A percentile compares a stretch with the other conserved stretches of the same genome.
Evolutionary conservation across 2,329 filamentous ascomycete genomes (phyloP).

Genomic region (Calonectria fujianensis): DNA sequence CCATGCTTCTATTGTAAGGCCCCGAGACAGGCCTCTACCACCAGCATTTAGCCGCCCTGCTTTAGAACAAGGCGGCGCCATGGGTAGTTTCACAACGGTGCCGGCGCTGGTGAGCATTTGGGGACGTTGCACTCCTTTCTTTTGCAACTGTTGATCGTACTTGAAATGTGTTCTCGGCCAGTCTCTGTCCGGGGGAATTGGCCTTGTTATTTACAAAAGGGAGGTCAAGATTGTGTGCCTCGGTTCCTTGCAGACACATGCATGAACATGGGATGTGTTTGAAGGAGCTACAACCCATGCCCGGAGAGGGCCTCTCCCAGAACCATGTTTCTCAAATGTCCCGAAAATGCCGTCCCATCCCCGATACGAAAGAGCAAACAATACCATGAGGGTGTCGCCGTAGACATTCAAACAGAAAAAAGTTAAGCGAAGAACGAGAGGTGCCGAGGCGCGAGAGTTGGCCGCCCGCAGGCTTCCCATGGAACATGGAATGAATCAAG

Average conservation of each 20-base stretch:
- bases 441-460: slow-evolving; percentile 22
- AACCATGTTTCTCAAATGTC: not conserved
- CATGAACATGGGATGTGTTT: slow-evolving; percentile 8
- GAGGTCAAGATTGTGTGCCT: slow-evolving; percentile 43
- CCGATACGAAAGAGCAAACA: not conserved
- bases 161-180: slow-evolving; percentile 34
- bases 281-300: not conserved
- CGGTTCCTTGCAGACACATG: not conserved
- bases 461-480: slow-evolving; percentile 27
- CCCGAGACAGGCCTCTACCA: slow-evolving; percentile 37
- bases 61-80: slow-evolving; percentile 41
- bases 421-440: slow-evolving; percentile 5
- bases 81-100: slow-evolving; percentile 44
- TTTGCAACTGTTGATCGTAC: slow-evolving; percentile 42
- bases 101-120: slow-evolving; percentile 39
- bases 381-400: slow-evolving; percentile 1
- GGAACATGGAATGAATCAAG: slow-evolving; percentile 34
- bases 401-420: slow-evolving; percentile 2
- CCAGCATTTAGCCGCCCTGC: slow-evolving; percentile 42
- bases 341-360: not conserved
- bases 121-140: slow-evolving; percentile 49
- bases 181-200: slow-evolving; percentile 42
- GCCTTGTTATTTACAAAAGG: slow-evolving; percentile 35
- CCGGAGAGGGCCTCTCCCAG: not conserved
- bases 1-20: slow-evolving; percentile 44